Percentiles rank a stretch among this genome's conserved stretches.
Evolutionary conservation across 176 grass and related monocot genomes (phyloP).

Genomic region (Canna indica): DNA sequence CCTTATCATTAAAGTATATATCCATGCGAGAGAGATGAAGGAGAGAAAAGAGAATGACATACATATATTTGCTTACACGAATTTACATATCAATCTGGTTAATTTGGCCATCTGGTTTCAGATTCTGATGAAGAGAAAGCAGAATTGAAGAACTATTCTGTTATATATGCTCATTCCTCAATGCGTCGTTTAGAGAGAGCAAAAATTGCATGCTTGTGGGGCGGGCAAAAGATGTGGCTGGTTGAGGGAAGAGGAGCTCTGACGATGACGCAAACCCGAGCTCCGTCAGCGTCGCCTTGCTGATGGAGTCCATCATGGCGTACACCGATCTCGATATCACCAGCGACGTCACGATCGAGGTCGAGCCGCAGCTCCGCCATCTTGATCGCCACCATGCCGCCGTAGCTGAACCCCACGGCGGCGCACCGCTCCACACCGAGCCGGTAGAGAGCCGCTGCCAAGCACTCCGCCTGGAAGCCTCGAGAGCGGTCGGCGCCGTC

Average conservation of each 20-base stretch:
- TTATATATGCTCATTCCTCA: no score
- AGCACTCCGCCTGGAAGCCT: constrained; percentile 60
- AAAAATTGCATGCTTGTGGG: no score
- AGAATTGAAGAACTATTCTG: no score
- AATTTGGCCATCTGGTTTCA: no score
- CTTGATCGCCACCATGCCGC: constrained; percentile 87
- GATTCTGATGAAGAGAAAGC: no score
- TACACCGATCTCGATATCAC: constrained; percentile 71
- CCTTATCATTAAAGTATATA: no score
- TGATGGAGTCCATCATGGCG: constrained; percentile 81
- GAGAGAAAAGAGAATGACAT: background rate
- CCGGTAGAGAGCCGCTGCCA: constrained; percentile 32
- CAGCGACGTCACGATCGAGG: constrained; percentile 48
- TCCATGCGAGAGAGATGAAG: background rate
- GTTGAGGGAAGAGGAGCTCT: constrained; percentile 55
- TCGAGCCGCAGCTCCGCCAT: constrained; percentile 66
- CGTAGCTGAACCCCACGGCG: constrained; percentile 93
- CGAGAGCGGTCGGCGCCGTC: constrained; percentile 45
- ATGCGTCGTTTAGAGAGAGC: no score
- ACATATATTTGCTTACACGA: no score
- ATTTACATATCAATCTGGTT: no score
- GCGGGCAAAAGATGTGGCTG: no score
- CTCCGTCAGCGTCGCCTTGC: constrained; percentile 28
- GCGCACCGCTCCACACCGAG: constrained; percentile 55
- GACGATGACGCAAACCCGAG: constrained; percentile 63